Percentiles rank a stretch among this genome's conserved stretches.
These are phyloP conservation scores for Sedum album DNA, from an alignment of 164 flowering plant genomes.

Conservation along the genomic window DNA sequence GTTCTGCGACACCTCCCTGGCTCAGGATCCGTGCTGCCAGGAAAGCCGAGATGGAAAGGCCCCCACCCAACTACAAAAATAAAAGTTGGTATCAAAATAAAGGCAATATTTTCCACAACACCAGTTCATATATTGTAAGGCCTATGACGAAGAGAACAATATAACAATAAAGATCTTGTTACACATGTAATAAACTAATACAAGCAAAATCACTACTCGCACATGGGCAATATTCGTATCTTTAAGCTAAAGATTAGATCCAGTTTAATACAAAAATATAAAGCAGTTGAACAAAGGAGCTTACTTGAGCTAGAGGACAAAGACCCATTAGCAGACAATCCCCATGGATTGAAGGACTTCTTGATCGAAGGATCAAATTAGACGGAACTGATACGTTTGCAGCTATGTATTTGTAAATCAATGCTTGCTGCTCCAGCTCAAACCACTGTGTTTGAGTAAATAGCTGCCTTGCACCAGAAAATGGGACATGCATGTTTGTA, in stretches of 20 bases:
- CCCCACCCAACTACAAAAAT: constrained; percentile 71
- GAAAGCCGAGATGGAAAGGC: constrained; percentile 71
- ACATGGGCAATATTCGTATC: constrained; percentile 3
- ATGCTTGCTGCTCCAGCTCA: constrained; percentile 82
- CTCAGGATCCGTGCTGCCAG: constrained; percentile 78
- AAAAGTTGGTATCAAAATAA: background rate
- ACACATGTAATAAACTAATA: background rate
- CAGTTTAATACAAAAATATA: background rate
- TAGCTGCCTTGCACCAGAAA: constrained; percentile 53
- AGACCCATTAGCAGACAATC: constrained; percentile 10
- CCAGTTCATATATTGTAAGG: background rate
- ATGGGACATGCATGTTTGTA: constrained; percentile 36
- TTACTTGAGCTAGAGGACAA: constrained; percentile 1
- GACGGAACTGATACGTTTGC: constrained; percentile 70
- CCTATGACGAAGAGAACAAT: background rate
- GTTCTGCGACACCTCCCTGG: constrained; percentile 94
- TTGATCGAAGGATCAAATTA: constrained; percentile 54
- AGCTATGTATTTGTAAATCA: constrained; percentile 79
- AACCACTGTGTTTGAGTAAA: constrained; percentile 84
- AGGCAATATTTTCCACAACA: background rate
- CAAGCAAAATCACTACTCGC: background rate
- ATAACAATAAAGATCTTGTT: background rate
- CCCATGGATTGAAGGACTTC: constrained; percentile 31
- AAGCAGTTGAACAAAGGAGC: background rate
- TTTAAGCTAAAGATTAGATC: background rate